Evolutionary conservation across 1,284 basidiomycete genomes (phyloP).

Genomic region (Malassezia arunalokei): DNA sequence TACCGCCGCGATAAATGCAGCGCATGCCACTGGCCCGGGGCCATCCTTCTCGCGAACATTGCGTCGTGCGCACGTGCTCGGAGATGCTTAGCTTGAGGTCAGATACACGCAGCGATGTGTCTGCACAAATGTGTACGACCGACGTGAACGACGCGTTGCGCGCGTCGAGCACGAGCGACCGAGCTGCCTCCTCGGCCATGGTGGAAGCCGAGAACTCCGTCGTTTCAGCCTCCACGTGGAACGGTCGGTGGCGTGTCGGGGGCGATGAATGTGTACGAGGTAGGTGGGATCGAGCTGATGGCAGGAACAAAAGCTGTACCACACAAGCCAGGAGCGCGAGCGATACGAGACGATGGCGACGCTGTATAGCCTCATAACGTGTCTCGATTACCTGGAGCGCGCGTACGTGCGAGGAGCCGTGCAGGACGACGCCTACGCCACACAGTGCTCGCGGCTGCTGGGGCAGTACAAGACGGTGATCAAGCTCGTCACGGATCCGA

Average conservation of each 20-base stretch:
- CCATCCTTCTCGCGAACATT: conserved; percentile 19
- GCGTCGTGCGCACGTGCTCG: neutral
- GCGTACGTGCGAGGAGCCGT: conserved; percentile 85
- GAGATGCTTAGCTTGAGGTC: conserved; percentile 23
- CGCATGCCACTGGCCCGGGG: conserved; percentile 30
- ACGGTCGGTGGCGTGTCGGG: no score
- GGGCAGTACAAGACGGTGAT: conserved; percentile 95
- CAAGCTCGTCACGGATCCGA: conserved; percentile 75
- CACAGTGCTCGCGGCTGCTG: conserved; percentile 77
- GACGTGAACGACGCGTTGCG: neutral
- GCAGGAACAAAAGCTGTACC: conserved; percentile 77
- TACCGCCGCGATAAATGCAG: conserved; percentile 28
- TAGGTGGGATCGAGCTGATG: conserved; percentile 12
- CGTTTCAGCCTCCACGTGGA: neutral
- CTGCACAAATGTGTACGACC: neutral
- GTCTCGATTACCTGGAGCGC: conserved; percentile 83
- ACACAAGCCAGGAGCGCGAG: conserved; percentile 77
- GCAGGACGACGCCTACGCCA: conserved; percentile 76
- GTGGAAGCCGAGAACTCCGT: neutral
- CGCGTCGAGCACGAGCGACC: neutral
- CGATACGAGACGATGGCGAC: conserved; percentile 77
- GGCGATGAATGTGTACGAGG: conserved; percentile 15
- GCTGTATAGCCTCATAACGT: conserved; percentile 77
- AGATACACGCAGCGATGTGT: neutral
- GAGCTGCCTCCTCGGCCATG: neutral